A percentile compares a stretch with the other conserved stretches of the same genome.
Evolutionary conservation across 2,329 filamentous ascomycete species (phyloP).

Genomic region (Aspergillus udagawae): DNA sequence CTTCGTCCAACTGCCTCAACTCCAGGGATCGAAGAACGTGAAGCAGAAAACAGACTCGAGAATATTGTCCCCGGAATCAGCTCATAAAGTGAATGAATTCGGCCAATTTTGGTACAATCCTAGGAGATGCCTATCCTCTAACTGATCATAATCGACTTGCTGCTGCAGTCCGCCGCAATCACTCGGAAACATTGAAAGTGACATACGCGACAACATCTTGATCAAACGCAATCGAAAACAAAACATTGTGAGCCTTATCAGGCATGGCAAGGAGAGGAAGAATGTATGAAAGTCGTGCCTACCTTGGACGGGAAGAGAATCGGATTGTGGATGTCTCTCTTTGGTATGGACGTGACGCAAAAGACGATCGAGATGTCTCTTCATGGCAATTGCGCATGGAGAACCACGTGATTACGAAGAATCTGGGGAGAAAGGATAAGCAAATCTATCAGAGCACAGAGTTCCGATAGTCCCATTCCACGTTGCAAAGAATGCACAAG

Average conservation of each 20-base stretch:
- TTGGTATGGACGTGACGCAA: slow-evolving; percentile 14
- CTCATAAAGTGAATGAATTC: neutral
- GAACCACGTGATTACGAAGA: slow-evolving; percentile 3
- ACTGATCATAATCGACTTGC: neutral
- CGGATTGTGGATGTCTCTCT: slow-evolving; percentile 7
- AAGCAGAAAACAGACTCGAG: neutral
- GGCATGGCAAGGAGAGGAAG: neutral
- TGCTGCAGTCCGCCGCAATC: neutral
- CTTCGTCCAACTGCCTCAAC: neutral
- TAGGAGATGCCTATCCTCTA: neutral
- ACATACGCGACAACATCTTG: neutral
- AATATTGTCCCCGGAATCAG: neutral
- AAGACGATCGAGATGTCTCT: slow-evolving; percentile 16
- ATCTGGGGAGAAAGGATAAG: slow-evolving; percentile 1
- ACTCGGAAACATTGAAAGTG: neutral
- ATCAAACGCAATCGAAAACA: neutral
- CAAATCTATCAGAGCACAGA: neutral
- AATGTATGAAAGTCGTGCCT: neutral
- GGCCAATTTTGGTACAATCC: neutral
- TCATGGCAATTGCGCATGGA: slow-evolving; percentile 5
- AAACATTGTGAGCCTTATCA: neutral
- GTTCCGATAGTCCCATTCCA: neutral
- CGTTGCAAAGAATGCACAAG: neutral
- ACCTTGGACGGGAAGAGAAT: neutral
- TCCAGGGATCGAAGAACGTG: neutral